Base-by-base conservation (phyloP, 192 early-diverging fungal species). In the Mortierella claussenii region DNA sequence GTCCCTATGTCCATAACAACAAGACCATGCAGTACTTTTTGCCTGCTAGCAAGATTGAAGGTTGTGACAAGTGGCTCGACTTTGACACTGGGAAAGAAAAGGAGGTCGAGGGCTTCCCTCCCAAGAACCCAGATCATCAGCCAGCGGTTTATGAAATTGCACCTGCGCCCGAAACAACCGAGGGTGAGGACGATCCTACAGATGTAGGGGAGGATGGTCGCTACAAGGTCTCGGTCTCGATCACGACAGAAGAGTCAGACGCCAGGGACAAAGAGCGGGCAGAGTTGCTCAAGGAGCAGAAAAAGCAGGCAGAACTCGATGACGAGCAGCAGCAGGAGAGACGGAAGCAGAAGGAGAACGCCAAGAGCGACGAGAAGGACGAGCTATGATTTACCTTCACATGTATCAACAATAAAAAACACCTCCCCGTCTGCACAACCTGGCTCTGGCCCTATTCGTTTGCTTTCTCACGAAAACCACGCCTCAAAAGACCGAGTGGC, bases 41-140 rank as follows among this genome's bases (percentile, higher is more conserved):
- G 52, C 63, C 56, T 23, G 23, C 73, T 0, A 32, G 26, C 24
- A 66, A 76, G 65, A 76, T 76, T 46, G 58, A 66, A 6, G 73
- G 73, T 17, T 76, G 73, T 23, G 73, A 76, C 46, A 60, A 47
- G 24, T 76, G 73, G 73, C 47, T 76, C 30, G 53, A 76, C 36
- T 76, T 76, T 55, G 63, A 55, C 33, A 55, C 57, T 1, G 53
- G 53, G 20, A 18, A 60, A 52, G 73, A 76, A 32, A 55, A 56
- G 45, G 17, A 15, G 0, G 53, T 76, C 11, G 57, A 66, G 23
- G 64, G 63, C 0, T 51, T 52, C 24, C 4, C 50, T 0, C 3
- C 47, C 34, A 76, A 67, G 59, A 43, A 57, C 13, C 40, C 43
- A 4, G 51, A 56, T 24, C 52, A 76, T 46, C 42, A 50, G 52